Conservation (phyloP, 768 basidiomycete genomes). For the Nevesoporus exiguus region DNA sequence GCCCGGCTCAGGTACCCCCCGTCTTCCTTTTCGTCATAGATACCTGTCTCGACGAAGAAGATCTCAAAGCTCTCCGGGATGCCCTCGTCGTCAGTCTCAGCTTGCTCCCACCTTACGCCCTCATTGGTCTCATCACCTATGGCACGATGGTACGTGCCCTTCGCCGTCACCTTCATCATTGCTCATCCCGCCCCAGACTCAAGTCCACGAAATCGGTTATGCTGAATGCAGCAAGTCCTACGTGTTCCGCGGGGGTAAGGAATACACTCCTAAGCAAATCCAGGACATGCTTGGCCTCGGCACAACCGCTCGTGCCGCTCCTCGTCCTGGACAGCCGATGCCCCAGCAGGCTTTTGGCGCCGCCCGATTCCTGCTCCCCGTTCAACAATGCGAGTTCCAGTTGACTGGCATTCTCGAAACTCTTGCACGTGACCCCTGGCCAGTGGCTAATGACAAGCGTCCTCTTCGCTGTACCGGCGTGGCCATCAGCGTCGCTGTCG, state of each 20-base stretch:
- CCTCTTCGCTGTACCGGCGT: constrained; percentile 93
- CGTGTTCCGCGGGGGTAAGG: constrained; percentile 97
- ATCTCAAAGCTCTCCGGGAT: constrained; percentile 92
- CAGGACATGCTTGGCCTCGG: constrained; percentile 92
- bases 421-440: constrained; percentile 91
- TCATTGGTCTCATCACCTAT: constrained; percentile 93
- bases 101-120: constrained; percentile 87
- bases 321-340: constrained; percentile 80
- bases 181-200: constrained; percentile 54
- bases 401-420: constrained; percentile 89
- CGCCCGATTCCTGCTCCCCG: constrained; percentile 88
- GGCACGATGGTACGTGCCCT: constrained; percentile 83
- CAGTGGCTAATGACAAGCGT: constrained; percentile 92
- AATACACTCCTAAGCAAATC: constrained; percentile 94
- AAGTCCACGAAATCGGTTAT: constrained; percentile 98
- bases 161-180: not conserved
- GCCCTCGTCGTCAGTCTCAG: constrained; percentile 93
- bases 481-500: constrained; percentile 89
- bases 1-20: constrained; percentile 89
- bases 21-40: constrained; percentile 97
- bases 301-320: constrained; percentile 75
- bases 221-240: constrained; percentile 96
- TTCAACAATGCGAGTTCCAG: constrained; percentile 92
- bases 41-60: constrained; percentile 93
- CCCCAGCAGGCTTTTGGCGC: constrained; percentile 81